Conservation (phyloP, 192 early-diverging fungal genomes). For the Podila clonocystis region DNA sequence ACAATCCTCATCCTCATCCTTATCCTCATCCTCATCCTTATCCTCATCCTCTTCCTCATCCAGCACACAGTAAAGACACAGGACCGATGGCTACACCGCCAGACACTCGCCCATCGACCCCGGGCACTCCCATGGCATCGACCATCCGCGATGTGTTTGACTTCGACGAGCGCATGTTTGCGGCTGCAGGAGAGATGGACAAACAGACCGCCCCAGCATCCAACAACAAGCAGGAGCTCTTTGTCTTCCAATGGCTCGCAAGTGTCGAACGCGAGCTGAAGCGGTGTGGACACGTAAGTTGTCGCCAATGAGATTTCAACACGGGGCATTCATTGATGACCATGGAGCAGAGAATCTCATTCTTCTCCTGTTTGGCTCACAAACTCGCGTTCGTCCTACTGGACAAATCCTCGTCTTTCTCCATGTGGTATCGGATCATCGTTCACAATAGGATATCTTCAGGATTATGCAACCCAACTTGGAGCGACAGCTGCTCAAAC, state of each 20-base stretch:
- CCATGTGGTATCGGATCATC: no score
- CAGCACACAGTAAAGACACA: not conserved
- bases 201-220: slow-evolving; percentile 40
- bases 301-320: not conserved
- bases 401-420: no score
- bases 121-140: slow-evolving; percentile 36
- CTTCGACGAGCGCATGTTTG: slow-evolving; percentile 41
- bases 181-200: slow-evolving; percentile 41
- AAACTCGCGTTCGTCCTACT: no score
- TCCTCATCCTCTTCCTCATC: not conserved
- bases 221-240: slow-evolving; percentile 78
- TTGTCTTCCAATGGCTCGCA: slow-evolving; percentile 91
- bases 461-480: slow-evolving; percentile 74
- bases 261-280: slow-evolving; percentile 80
- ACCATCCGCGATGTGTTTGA: slow-evolving; percentile 48
- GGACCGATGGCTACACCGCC: slow-evolving; percentile 28
- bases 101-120: slow-evolving; percentile 44
- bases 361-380: not conserved
- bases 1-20: not conserved
- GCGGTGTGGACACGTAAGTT: slow-evolving; percentile 55
- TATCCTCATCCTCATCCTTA: not conserved
- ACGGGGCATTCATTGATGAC: no score
- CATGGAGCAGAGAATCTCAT: no score
- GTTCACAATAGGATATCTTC: slow-evolving; percentile 57
- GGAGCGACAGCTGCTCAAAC: slow-evolving; percentile 77